Base-by-base conservation (phyloP, 768 basidiomycete genomes). In the Termitomyces sp. region DNA sequence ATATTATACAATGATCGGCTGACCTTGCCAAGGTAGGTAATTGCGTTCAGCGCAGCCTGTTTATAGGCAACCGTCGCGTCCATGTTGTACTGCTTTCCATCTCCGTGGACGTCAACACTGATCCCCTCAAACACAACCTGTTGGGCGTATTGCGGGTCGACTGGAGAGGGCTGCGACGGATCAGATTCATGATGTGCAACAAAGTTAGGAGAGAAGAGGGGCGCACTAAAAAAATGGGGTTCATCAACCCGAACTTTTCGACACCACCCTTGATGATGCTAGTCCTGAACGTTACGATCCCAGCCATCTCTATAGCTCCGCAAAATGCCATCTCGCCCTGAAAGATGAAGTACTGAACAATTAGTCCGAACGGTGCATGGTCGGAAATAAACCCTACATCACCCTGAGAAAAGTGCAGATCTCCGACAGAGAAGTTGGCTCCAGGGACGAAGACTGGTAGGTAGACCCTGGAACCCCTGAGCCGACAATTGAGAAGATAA, bases 51-150 rank as follows among this genome's bases (percentile, higher is more conserved):
- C 0, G 89, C 87, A 5, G 90, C 89, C 70, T 89, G 87, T 66
- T 91, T 90, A 68, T 87, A 91, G 3, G 90, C 89, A 17, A 88
- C 86, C 21, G 87, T 82, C 80, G 87, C 84, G 63, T 88, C 85
- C 89, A 90, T 90, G 65, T 84, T 77, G 69, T 89, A 87, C 68
- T 90, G 88, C 58, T 80, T 85, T 11, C 88, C 87, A 63, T 85
- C 82, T 1, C 89, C 89, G 49, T 88, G 85, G 57, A 83, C 76
- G 61, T 89, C 85, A 40, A 90, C 87, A 40, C 85, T 82, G 62
- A 90, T 77, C 2, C 89, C 89, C 64, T 90, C 86, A 62, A 92
- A 90, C 19, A 89, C 77, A 37, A 92, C 73, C 82, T 87, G 86
- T n/a, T 84, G 73, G 0, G 86, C 82, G 67, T 92, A 92, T 51